These are phyloP conservation scores for Lumnitzera littorea DNA, from an alignment of 345 rosid genomes.

Conservation along the genomic window DNA sequence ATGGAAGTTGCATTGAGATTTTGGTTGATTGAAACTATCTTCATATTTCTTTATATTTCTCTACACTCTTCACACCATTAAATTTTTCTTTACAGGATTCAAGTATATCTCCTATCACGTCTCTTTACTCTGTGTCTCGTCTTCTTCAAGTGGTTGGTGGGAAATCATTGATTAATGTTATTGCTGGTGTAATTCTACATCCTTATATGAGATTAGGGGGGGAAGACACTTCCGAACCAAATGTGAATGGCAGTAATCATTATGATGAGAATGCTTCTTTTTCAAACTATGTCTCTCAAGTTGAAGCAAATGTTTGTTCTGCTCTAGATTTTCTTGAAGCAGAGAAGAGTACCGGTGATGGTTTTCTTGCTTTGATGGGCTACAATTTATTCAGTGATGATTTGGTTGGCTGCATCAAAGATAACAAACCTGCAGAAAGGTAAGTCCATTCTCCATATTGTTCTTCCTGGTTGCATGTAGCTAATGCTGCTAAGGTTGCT, in stretches of 20 bases:
- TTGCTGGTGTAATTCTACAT: constrained; percentile 33
- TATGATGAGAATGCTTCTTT: constrained; percentile 12
- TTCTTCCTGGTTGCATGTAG: neutral
- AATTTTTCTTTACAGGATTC: constrained; percentile 31
- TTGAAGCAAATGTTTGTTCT: constrained; percentile 18
- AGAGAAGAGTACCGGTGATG: constrained; percentile 19
- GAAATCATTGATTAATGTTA: constrained; percentile 27
- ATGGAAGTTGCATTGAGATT: too few species aligned
- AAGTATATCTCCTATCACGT: constrained; percentile 36
- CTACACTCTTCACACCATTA: neutral
- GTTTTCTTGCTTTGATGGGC: constrained; percentile 9
- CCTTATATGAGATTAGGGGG: constrained; percentile 23
- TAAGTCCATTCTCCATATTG: constrained; percentile 11
- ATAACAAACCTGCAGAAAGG: constrained; percentile 29
- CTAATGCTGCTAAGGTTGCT: constrained; percentile 1
- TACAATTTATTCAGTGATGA: constrained; percentile 15
- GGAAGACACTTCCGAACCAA: constrained; percentile 18
- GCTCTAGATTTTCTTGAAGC: constrained; percentile 20
- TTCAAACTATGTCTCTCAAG: constrained; percentile 14
- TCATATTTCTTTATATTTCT: neutral
- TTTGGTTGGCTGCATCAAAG: constrained; percentile 8
- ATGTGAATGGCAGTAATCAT: constrained; percentile 5
- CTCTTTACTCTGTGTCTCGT: constrained; percentile 47
- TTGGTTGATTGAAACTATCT: too few species aligned
- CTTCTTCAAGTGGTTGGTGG: constrained; percentile 62